Percentiles rank a stretch among this genome's conserved stretches.
These are phyloP conservation scores for Scenedesmus sp. DNA, from an alignment of 163 green algal genomes.

Conservation along the genomic window DNA sequence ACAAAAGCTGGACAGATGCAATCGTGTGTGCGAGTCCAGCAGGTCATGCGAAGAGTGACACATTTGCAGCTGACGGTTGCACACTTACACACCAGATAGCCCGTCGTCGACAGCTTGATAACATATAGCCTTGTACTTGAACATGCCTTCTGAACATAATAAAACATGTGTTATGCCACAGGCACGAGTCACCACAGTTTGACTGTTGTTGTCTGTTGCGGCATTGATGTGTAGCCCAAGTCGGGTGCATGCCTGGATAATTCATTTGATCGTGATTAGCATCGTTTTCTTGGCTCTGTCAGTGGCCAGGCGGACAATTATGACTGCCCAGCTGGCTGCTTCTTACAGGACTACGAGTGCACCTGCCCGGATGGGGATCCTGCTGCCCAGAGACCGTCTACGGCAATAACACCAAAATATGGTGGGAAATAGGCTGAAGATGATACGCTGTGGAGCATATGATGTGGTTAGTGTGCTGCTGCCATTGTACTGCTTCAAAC, in stretches of 20 bases:
- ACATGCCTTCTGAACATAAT: not conserved
- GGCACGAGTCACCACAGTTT: not conserved
- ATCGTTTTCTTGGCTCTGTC: not conserved
- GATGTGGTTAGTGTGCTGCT: not conserved
- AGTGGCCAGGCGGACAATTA: not conserved
- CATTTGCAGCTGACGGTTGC: not conserved
- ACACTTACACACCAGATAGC: not conserved
- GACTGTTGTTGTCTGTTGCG: conserved; percentile 8
- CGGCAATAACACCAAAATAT: not conserved
- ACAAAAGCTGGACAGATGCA: too few species aligned
- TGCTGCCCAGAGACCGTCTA: not conserved
- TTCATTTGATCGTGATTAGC: not conserved
- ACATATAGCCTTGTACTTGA: not conserved
- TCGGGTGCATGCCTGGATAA: not conserved
- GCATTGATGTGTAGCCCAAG: not conserved
- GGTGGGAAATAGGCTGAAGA: not conserved
- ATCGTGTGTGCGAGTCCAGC: not conserved
- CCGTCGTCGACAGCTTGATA: not conserved
- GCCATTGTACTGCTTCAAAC: not conserved
- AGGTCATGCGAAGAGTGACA: not conserved
- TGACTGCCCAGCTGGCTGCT: not conserved
- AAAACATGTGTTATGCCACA: not conserved
- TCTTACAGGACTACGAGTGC: not conserved
- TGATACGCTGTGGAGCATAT: not conserved
- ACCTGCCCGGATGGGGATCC: conserved; percentile 1